Evolutionary conservation across 139 green algal species (phyloP).

Genomic region (Astrephomene gubernaculifera): DNA sequence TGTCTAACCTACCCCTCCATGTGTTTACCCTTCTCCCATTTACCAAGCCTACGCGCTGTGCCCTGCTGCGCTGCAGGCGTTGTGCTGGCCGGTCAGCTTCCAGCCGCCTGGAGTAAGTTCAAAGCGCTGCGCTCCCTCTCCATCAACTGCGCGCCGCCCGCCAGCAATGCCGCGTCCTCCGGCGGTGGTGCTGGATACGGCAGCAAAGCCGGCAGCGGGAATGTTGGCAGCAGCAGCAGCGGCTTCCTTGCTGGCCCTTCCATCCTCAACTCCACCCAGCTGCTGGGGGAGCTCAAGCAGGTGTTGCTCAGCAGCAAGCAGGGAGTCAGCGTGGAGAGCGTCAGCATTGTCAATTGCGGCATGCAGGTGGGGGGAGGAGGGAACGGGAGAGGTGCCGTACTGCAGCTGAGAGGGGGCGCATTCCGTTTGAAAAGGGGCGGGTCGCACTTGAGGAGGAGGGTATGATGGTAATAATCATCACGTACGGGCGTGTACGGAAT

Average conservation of each 20-base stretch:
- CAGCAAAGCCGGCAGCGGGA: too few species aligned
- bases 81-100: not conserved
- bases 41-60: too few species aligned
- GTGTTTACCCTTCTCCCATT: too few species aligned
- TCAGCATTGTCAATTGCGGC: constrained; percentile 30
- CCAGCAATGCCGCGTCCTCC: not conserved
- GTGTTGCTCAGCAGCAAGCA: not conserved
- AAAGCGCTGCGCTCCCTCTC: not conserved
- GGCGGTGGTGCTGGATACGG: too few species aligned
- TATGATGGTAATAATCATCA: too few species aligned
- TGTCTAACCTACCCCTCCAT: too few species aligned
- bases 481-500: too few species aligned
- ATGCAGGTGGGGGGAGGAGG: not conserved
- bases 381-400: too few species aligned
- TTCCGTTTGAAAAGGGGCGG: too few species aligned
- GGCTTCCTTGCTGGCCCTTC: not conserved
- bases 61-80: constrained; percentile 4
- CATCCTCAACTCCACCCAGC: not conserved
- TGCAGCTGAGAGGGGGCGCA: too few species aligned
- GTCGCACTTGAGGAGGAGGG: too few species aligned
- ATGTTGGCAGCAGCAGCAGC: not conserved
- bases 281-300: not conserved
- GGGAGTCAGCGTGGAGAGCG: not conserved
- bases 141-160: constrained; percentile 9
- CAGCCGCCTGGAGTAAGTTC: not conserved